Conservation (phyloP, 202 grass and related monocot genomes). For the Setaria viridis region DNA sequence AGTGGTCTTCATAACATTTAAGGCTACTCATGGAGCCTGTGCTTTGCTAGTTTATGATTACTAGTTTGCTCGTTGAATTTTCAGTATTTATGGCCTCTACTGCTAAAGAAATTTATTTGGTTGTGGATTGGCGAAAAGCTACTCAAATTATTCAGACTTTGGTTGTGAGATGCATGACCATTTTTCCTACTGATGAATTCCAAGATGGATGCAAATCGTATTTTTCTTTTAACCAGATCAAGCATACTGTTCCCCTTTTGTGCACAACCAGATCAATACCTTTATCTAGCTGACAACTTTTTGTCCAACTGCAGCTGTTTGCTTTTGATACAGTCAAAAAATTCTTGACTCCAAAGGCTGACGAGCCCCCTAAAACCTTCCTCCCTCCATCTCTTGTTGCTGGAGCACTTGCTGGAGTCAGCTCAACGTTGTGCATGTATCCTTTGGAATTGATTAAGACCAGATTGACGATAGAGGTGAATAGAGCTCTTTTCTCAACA, state of each 20-base stretch:
- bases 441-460: slow-evolving; percentile 93
- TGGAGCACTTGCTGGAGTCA: slow-evolving; percentile 93
- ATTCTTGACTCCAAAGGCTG: slow-evolving; percentile 77
- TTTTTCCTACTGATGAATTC: slow-evolving; percentile 19
- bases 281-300: slow-evolving; percentile 12
- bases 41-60: not conserved
- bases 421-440: slow-evolving; percentile 90
- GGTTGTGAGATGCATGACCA: not conserved
- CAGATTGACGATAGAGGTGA: slow-evolving; percentile 88
- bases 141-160: not conserved
- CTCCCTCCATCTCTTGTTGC: slow-evolving; percentile 78
- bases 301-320: slow-evolving; percentile 72
- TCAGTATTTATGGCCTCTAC: slow-evolving; percentile 1
- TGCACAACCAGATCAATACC: not conserved
- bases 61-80: not conserved
- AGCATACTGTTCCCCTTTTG: not conserved
- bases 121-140: not conserved
- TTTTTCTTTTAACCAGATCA: not conserved
- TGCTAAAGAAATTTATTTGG: not conserved
- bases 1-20: not conserved
- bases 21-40: slow-evolving; percentile 9
- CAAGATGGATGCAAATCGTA: not conserved
- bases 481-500: slow-evolving; percentile 10
- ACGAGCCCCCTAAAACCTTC: slow-evolving; percentile 64
- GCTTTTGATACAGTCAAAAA: slow-evolving; percentile 91